Conservation (phyloP, 352 stramenopile genomes). For the Globisporangium ultimum region DNA sequence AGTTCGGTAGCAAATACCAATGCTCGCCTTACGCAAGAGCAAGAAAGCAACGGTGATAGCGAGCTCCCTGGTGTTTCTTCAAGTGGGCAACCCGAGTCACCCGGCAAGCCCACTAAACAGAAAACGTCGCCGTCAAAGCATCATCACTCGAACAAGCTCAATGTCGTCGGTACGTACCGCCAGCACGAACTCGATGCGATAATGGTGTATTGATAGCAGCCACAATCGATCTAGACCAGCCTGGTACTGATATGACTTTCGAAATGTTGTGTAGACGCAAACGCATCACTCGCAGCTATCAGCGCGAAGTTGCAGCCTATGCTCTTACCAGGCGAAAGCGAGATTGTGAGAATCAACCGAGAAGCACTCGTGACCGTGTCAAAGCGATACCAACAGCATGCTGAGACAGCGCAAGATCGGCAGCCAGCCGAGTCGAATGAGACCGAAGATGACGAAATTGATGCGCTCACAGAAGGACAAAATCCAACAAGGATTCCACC, state of each 20-base stretch:
- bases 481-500: slow-evolving; percentile 23
- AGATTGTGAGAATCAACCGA: slow-evolving; percentile 71
- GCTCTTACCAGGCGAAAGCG: slow-evolving; percentile 57
- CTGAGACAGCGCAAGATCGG: slow-evolving; percentile 3
- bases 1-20: neutral
- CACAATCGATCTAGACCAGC: neutral
- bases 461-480: neutral
- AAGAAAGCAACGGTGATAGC: neutral
- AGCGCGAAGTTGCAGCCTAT: slow-evolving; percentile 49
- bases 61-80: neutral
- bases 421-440: neutral
- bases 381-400: slow-evolving; percentile 15
- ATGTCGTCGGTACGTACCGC: slow-evolving; percentile 25
- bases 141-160: slow-evolving; percentile 28
- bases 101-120: slow-evolving; percentile 3
- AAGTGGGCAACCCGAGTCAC: neutral
- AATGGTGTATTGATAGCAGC: no score
- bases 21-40: neutral
- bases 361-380: slow-evolving; percentile 28
- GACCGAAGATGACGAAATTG: neutral
- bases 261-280: slow-evolving; percentile 20
- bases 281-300: slow-evolving; percentile 52
- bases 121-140: slow-evolving; percentile 19
- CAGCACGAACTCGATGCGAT: neutral
- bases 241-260: neutral